Percentiles rank a stretch among this genome's conserved stretches.
These are phyloP conservation scores for Chlamydomonas sphaeroides DNA, from an alignment of 139 green algal species.

Conservation along the genomic window DNA sequence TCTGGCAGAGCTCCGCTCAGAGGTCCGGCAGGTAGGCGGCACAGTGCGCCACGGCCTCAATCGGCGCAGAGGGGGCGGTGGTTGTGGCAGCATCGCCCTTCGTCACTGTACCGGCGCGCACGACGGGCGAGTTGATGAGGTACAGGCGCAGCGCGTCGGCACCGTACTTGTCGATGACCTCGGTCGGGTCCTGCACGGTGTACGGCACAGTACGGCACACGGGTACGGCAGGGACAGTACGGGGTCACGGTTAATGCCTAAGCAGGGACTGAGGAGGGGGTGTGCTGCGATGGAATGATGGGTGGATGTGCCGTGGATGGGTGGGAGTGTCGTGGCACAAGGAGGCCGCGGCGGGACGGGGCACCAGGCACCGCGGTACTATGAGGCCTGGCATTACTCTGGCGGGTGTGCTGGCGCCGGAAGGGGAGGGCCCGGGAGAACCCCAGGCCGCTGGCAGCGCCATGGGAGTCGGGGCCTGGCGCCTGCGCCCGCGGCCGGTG, in stretches of 20 bases:
- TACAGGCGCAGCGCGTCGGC: constrained; percentile 97
- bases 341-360: constrained; percentile 47
- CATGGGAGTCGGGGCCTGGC: neutral
- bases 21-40: neutral
- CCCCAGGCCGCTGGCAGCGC: constrained; percentile 41
- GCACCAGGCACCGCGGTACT: constrained; percentile 44
- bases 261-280: too few relatives aligned
- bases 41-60: neutral
- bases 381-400: constrained; percentile 45
- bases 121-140: constrained; percentile 97
- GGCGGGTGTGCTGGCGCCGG: neutral
- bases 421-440: constrained; percentile 44
- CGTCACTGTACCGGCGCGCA: constrained; percentile 76
- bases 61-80: too few relatives aligned
- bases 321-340: constrained; percentile 11
- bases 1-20: too few relatives aligned
- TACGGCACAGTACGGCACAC: too few relatives aligned
- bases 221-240: too few relatives aligned
- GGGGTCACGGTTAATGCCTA: too few relatives aligned
- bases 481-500: neutral
- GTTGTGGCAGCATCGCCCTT: too few relatives aligned
- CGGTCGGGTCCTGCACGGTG: constrained; percentile 84
- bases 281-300: too few relatives aligned
- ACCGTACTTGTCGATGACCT: constrained; percentile 92
- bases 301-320: too few relatives aligned